phyloP scores from a whole-genome alignment of 306 rosid genomes.

The Fragaria iinumae region DNA sequence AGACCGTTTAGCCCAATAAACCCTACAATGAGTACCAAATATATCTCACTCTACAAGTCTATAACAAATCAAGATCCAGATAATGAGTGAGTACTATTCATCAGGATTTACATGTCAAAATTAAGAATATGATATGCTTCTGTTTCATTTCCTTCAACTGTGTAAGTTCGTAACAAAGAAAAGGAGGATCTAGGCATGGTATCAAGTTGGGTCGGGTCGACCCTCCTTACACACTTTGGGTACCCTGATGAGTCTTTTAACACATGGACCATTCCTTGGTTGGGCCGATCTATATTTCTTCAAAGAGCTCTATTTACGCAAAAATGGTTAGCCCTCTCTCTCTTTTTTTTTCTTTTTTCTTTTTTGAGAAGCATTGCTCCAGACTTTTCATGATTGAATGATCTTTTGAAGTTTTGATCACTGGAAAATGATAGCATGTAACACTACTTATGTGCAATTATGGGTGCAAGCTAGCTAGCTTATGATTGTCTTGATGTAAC shows the following conservation, averaged over 20 bases:
- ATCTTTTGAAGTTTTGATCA: neutral
- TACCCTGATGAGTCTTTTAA: neutral
- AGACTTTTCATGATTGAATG: neutral
- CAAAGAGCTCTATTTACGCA: no score
- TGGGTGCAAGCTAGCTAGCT: neutral
- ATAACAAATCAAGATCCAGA: neutral
- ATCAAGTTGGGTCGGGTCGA: no score
- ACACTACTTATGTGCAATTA: neutral
- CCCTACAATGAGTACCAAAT: neutral
- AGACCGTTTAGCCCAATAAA: neutral
- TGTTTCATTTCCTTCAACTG: neutral
- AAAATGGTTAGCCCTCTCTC: neutral
- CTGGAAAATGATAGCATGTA: neutral
- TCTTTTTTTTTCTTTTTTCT: no score
- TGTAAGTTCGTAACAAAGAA: neutral
- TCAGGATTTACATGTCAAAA: neutral
- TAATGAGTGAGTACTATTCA: neutral
- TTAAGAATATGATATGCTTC: neutral
- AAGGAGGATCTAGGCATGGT: neutral
- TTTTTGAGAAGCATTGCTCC: neutral
- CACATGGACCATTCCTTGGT: neutral
- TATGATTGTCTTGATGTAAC: slow-evolving; percentile 1
- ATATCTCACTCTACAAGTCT: neutral
- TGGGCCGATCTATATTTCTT: neutral
- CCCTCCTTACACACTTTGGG: neutral